Conservation (phyloP, 1,139 yeast species). For the Lodderomyces theae region DNA sequence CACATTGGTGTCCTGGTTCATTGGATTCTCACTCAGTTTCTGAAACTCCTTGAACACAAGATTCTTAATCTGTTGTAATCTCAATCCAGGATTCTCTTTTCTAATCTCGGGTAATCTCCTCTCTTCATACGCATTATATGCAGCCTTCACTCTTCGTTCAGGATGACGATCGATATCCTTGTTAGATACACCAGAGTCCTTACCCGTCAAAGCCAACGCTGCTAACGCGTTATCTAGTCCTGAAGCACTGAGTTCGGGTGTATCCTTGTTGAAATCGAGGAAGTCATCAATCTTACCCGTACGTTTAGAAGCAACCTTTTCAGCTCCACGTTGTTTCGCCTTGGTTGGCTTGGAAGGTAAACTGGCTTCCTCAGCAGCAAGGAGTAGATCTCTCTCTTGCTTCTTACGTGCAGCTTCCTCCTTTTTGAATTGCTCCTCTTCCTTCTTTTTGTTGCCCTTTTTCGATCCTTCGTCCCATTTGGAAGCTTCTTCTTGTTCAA, state of each 20-base stretch:
- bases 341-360: constrained; percentile 56
- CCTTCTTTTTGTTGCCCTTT: constrained; percentile 68
- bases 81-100: constrained; percentile 76
- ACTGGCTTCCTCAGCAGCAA: constrained; percentile 63
- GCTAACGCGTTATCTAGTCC: constrained; percentile 80
- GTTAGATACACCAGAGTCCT: constrained; percentile 51
- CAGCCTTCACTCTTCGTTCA: constrained; percentile 85
- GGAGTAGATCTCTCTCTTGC: constrained; percentile 58
- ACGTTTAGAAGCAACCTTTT: constrained; percentile 61
- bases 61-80: constrained; percentile 76
- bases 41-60: constrained; percentile 76
- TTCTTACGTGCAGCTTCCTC: constrained; percentile 65
- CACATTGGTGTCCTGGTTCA: constrained; percentile 71
- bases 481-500: constrained; percentile 56
- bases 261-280: constrained; percentile 48
- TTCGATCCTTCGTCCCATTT: constrained; percentile 76
- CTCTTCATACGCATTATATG: constrained; percentile 69
- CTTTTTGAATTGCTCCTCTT: constrained; percentile 56
- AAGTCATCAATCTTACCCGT: constrained; percentile 66
- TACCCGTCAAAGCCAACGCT: constrained; percentile 64
- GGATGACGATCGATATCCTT: constrained; percentile 84
- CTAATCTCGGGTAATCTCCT: constrained; percentile 69
- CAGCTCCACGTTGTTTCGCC: constrained; percentile 66
- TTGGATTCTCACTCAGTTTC: constrained; percentile 78
- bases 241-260: constrained; percentile 62